These are phyloP conservation scores for Phialocephala subalpina DNA, from an alignment of 2,329 filamentous ascomycete genomes.

Conservation along the genomic window DNA sequence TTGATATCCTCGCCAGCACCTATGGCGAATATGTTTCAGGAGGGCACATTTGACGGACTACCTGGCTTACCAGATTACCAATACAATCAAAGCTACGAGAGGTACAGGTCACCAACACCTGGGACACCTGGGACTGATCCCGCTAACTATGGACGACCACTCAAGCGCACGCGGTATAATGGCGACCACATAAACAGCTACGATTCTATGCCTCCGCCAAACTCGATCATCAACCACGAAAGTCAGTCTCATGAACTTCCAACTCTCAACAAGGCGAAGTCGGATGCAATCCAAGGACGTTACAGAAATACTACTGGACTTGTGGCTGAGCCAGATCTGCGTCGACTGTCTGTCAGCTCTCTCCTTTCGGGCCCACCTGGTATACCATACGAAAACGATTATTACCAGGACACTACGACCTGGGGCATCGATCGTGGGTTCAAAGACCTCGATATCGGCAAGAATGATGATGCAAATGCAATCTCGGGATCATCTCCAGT, in stretches of 20 bases:
- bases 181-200: not conserved
- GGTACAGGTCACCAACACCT: not conserved
- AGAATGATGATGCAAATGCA: constrained; percentile 75
- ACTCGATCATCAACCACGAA: not conserved
- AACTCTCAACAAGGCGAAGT: too few relatives aligned
- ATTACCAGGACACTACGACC: constrained; percentile 50
- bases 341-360: constrained; percentile 70
- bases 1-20: not conserved
- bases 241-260: not conserved
- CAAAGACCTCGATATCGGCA: constrained; percentile 72
- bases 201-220: not conserved
- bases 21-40: not conserved
- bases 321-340: constrained; percentile 48
- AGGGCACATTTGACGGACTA: not conserved
- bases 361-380: constrained; percentile 62
- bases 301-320: too few relatives aligned
- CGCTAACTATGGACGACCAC: constrained; percentile 8
- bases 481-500: constrained; percentile 59
- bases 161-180: constrained; percentile 11
- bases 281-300: too few relatives aligned
- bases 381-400: constrained; percentile 34
- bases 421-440: constrained; percentile 78
- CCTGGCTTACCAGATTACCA: not conserved
- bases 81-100: not conserved
- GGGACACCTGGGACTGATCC: not conserved